Evolutionary conservation across 2,329 filamentous ascomycete species (phyloP).

Genomic region (Ascocoryne sarcoides): DNA sequence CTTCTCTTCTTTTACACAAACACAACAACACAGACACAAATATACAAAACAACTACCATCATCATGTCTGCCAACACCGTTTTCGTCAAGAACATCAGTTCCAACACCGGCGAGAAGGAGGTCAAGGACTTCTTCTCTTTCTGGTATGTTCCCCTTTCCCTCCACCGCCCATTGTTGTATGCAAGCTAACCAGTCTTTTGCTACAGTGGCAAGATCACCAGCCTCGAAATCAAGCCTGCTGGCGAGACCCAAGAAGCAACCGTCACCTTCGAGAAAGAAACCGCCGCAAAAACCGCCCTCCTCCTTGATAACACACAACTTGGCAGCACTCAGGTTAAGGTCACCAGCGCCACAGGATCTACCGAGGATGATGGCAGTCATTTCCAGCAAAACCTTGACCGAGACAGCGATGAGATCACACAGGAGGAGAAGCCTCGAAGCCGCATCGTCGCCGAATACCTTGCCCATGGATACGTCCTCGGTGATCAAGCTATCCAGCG

Average conservation of each 20-base stretch:
- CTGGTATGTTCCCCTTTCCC: slow-evolving; percentile 47
- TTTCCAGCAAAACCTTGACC: slow-evolving; percentile 45
- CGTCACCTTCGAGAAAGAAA: slow-evolving; percentile 96
- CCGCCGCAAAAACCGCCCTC: slow-evolving; percentile 91
- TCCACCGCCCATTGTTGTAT: background rate
- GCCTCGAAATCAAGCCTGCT: slow-evolving; percentile 62
- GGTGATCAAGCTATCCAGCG: slow-evolving; percentile 45
- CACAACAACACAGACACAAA: too few relatives aligned
- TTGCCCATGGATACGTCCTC: slow-evolving; percentile 87
- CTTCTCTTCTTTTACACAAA: too few relatives aligned
- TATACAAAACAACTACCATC: too few relatives aligned
- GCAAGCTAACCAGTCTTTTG: too few relatives aligned
- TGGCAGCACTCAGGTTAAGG: slow-evolving; percentile 72
- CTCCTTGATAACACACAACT: slow-evolving; percentile 96
- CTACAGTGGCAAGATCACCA: slow-evolving; percentile 84
- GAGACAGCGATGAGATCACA: slow-evolving; percentile 60
- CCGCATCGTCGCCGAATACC: slow-evolving; percentile 91
- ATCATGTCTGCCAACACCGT: slow-evolving; percentile 47
- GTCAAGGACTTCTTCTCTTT: slow-evolving; percentile 97
- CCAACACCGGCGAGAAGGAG: slow-evolving; percentile 77
- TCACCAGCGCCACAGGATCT: slow-evolving; percentile 57
- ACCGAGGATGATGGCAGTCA: slow-evolving; percentile 50
- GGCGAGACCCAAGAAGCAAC: slow-evolving; percentile 71
- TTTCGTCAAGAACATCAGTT: slow-evolving; percentile 81
- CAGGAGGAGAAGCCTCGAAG: slow-evolving; percentile 96